Percentiles rank a stretch among this genome's conserved stretches.
Evolutionary conservation across 2,329 filamentous ascomycete genomes (phyloP).

Genomic region (Cladosporium cucumerinum): DNA sequence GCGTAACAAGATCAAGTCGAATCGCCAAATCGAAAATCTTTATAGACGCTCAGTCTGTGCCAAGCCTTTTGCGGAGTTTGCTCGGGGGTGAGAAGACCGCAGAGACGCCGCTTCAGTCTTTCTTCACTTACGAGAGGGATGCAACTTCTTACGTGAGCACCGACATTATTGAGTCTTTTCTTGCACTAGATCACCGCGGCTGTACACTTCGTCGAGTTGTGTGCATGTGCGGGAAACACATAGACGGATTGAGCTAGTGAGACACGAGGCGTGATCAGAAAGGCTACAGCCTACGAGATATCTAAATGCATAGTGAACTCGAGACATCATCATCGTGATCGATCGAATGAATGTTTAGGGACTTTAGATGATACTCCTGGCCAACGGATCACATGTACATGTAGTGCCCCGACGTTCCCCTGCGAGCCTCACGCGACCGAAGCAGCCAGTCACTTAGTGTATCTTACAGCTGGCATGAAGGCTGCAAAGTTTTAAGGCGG

Average conservation of each 20-base stretch:
- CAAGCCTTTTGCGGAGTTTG: constrained; percentile 11
- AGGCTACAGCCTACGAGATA: background rate
- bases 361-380: background rate
- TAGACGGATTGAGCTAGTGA: background rate
- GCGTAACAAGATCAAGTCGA: constrained; percentile 5
- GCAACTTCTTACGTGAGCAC: background rate
- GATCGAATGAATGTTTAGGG: background rate
- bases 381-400: background rate
- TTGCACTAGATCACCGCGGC: background rate
- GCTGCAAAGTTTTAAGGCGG: no score
- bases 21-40: background rate
- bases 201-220: background rate
- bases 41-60: background rate
- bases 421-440: no score
- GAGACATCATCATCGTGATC: background rate
- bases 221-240: background rate
- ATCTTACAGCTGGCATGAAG: no score
- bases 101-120: background rate
- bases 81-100: background rate
- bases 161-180: background rate
- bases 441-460: no score
- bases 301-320: background rate
- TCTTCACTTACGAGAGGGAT: background rate
- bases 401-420: no score
- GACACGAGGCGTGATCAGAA: background rate